These are phyloP conservation scores for Crepidotus sp. DNA, from an alignment of 1,284 basidiomycete genomes.

Conservation along the genomic window DNA sequence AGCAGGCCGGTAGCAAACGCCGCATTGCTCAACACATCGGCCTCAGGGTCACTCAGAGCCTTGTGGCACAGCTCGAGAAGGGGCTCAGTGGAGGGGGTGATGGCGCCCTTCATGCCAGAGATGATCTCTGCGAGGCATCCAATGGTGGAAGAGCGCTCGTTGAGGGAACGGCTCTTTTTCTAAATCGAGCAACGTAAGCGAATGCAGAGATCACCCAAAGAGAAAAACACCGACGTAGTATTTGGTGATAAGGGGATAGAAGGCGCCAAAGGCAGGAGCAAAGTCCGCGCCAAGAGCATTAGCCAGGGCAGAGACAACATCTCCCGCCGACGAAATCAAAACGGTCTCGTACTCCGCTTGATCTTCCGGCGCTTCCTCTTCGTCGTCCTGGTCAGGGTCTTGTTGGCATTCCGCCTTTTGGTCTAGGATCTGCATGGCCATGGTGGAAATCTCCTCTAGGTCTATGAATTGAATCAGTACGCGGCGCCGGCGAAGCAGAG, in stretches of 20 bases:
- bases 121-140: constrained; percentile 96
- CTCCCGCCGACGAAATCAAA: constrained; percentile 88
- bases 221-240: constrained; percentile 69
- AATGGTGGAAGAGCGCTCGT: constrained; percentile 89
- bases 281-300: constrained; percentile 83
- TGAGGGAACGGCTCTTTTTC: constrained; percentile 80
- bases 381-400: constrained; percentile 90
- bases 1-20: constrained; percentile 92
- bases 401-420: constrained; percentile 94
- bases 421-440: constrained; percentile 79
- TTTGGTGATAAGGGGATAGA: constrained; percentile 86
- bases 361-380: constrained; percentile 71
- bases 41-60: constrained; percentile 78
- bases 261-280: constrained; percentile 72
- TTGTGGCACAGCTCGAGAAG: constrained; percentile 78
- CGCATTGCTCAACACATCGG: constrained; percentile 93
- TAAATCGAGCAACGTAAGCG: constrained; percentile 26
- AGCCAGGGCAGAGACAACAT: constrained; percentile 89
- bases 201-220: neutral
- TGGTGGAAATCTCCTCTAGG: constrained; percentile 71
- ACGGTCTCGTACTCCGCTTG: constrained; percentile 97
- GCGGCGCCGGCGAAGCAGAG: neutral
- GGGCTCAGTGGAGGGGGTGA: constrained; percentile 83
- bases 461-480: constrained; percentile 35
- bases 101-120: constrained; percentile 79